Conservation (phyloP, 495 filamentous ascomycete genomes). For the Lindgomyces ingoldianus region DNA sequence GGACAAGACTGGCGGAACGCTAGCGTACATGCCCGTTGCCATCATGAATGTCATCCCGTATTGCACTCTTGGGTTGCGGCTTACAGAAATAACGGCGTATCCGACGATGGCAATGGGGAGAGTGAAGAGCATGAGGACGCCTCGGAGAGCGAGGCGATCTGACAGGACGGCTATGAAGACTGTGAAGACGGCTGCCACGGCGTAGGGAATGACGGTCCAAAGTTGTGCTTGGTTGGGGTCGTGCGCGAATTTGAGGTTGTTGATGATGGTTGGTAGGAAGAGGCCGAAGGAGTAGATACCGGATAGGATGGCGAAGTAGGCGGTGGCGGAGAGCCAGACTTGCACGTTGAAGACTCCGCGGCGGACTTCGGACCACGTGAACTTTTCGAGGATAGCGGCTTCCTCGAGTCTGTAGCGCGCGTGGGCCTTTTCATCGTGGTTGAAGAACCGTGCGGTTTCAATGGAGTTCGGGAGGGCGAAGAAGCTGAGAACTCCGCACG, state of each 20-base stretch:
- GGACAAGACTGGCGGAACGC: conserved; percentile 27
- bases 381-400: conserved; percentile 31
- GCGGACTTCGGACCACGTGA: conserved; percentile 33
- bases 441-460: conserved; percentile 30
- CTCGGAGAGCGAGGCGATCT: conserved; percentile 50
- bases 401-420: conserved; percentile 48
- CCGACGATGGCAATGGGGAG: conserved; percentile 36
- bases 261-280: conserved; percentile 38
- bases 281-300: conserved; percentile 36
- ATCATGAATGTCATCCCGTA: conserved; percentile 39
- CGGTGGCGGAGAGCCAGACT: conserved; percentile 50
- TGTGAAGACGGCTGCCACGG: conserved; percentile 32
- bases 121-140: conserved; percentile 37
- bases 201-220: conserved; percentile 36
- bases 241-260: conserved; percentile 39
- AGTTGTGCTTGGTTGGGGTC: conserved; percentile 34
- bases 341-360: conserved; percentile 34
- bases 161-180: conserved; percentile 48
- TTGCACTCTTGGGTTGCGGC: conserved; percentile 15
- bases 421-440: conserved; percentile 41
- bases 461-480: conserved; percentile 30
- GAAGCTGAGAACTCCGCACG: conserved; percentile 5
- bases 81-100: conserved; percentile 29
- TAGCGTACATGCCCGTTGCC: conserved; percentile 34
- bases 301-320: conserved; percentile 37